phyloP scores from a whole-genome alignment of 192 early-diverging fungal species.

The Pilaira anomala region DNA sequence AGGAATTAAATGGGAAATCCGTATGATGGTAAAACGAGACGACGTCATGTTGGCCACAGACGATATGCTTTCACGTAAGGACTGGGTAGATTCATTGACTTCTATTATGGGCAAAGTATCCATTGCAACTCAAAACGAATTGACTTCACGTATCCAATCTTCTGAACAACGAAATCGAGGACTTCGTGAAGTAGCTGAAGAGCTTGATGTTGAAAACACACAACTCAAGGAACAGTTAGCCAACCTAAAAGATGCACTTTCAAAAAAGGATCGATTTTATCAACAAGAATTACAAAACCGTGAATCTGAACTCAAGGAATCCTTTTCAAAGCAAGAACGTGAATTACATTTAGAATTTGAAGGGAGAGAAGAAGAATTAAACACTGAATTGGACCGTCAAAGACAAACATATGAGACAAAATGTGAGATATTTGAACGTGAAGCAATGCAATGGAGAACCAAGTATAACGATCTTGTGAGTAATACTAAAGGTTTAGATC shows the following conservation, averaged over 20 bases:
- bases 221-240: constrained; percentile 20
- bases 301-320: not conserved
- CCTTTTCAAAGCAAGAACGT: not conserved
- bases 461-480: constrained; percentile 21
- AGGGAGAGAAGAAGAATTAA: constrained; percentile 14
- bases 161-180: constrained; percentile 28
- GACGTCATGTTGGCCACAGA: constrained; percentile 48
- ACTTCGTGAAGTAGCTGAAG: constrained; percentile 19
- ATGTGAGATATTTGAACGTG: constrained; percentile 22
- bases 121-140: constrained; percentile 39
- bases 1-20: constrained; percentile 46
- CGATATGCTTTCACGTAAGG: constrained; percentile 41
- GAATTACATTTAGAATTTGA: not conserved
- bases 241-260: constrained; percentile 2
- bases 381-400: constrained; percentile 24
- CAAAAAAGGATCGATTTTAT: constrained; percentile 11
- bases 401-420: constrained; percentile 21
- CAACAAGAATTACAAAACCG: not conserved
- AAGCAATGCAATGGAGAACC: constrained; percentile 12
- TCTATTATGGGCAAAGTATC: constrained; percentile 51
- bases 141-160: constrained; percentile 37
- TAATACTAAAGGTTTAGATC: not conserved
- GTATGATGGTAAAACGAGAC: constrained; percentile 42
- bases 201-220: constrained; percentile 14
- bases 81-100: constrained; percentile 46